Evolutionary conservation across 805 yeast genomes (phyloP), one percentile per base, ranked within the genome.

Genomic region (Cyberlindnera mississippiensis): DNA sequence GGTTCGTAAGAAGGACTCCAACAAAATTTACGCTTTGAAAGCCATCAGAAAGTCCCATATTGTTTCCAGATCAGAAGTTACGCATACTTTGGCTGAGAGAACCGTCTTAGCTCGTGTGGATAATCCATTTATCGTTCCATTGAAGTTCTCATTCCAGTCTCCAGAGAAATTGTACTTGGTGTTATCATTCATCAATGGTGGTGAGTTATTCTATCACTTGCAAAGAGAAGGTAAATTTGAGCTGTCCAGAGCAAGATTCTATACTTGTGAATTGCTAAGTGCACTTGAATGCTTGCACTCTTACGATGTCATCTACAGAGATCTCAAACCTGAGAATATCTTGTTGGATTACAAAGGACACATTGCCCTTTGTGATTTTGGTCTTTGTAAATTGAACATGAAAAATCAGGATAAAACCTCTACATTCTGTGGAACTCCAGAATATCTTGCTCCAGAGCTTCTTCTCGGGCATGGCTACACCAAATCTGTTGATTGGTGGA

Each of bases 371-470:
- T 93, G 99, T 69, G 99, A 93, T 67, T 93, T 93, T 61, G 99
- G 99, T 6, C 72, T 93, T 33, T 93, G 98, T 69, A 93, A 93
- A 66, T 76, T 93, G 55, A 88, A 93, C 68, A 93, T 93, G 99
- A 78, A 81, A 51, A 78, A 82, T 53, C 83, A 85, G 46, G 96
- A 89, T 55, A 85, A 85, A 63, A 82, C 88, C 1, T 84, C 83
- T 55, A 93, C 99, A 0, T 93, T 93, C 62, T 93, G 99, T 66
- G 99, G 99, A 31, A 93, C 99, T 0, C 98, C 98, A 1, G 98
- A 93, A 64, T 93, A 93, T 63, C 71, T 93, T 52, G 96, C 98
- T 1, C 99, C 99, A 1, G 99, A 93, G 64, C 70, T 93, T 52
- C 69, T 93, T 37, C 69, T 89, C 54, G 93, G 95, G 37, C 89